These are phyloP conservation scores for Calonectria ilicicola DNA, from an alignment of 2,329 filamentous ascomycete species.

Conservation along the genomic window DNA sequence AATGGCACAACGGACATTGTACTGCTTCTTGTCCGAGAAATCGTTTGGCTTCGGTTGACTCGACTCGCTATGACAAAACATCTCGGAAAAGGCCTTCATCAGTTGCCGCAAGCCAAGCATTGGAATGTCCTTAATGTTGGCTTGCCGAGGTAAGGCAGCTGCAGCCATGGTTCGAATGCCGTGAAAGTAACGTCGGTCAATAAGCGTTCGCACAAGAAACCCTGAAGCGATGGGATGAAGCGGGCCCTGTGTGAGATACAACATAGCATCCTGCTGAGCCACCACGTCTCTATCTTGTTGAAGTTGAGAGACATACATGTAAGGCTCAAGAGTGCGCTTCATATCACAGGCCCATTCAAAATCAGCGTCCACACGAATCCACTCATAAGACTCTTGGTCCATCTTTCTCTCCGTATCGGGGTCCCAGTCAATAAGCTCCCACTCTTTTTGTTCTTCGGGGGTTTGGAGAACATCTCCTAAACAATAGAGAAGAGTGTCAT, in stretches of 20 bases:
- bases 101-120: slow-evolving; percentile 88
- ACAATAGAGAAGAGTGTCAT: slow-evolving; percentile 89
- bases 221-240: slow-evolving; percentile 88
- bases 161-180: slow-evolving; percentile 91
- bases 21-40: slow-evolving; percentile 87
- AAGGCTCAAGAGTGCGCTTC: slow-evolving; percentile 84
- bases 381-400: slow-evolving; percentile 97
- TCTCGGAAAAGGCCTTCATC: slow-evolving; percentile 84
- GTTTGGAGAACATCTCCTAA: slow-evolving; percentile 90
- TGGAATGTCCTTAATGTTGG: slow-evolving; percentile 71
- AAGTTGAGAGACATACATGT: slow-evolving; percentile 98
- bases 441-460: slow-evolving; percentile 83
- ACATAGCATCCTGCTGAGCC: slow-evolving; percentile 82
- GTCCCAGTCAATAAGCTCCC: slow-evolving; percentile 90
- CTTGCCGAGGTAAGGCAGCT: slow-evolving; percentile 80
- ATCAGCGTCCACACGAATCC: slow-evolving; percentile 97
- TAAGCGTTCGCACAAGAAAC: slow-evolving; percentile 87
- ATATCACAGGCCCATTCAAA: slow-evolving; percentile 97
- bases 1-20: slow-evolving; percentile 87
- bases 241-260: slow-evolving; percentile 76
- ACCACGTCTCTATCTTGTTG: slow-evolving; percentile 98
- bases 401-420: slow-evolving; percentile 89
- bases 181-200: slow-evolving; percentile 93
- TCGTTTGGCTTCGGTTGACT: slow-evolving; percentile 89
- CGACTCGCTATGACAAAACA: slow-evolving; percentile 86